Conservation (phyloP, 345 rosid genomes). For the Capsella bursapastoris region DNA sequence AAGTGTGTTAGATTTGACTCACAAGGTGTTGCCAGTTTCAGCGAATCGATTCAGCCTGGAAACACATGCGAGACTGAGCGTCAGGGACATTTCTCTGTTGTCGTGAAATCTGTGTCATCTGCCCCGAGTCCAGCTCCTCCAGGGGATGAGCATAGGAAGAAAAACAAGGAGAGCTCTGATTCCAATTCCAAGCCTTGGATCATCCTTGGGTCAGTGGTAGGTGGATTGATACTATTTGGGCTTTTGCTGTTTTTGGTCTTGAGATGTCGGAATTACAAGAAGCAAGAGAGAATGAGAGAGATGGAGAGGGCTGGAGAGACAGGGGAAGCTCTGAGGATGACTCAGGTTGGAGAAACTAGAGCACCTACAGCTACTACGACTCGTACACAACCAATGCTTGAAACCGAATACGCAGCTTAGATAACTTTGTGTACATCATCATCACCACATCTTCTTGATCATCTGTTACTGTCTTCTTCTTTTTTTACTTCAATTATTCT, state of each 20-base stretch:
- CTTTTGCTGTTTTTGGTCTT: slow-evolving; percentile 55
- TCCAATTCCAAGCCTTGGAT: slow-evolving; percentile 58
- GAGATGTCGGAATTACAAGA: slow-evolving; percentile 65
- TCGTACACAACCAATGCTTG: slow-evolving; percentile 87
- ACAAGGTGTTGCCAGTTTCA: slow-evolving; percentile 60
- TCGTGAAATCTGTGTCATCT: slow-evolving; percentile 65
- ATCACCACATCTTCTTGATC: slow-evolving; percentile 10
- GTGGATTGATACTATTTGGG: slow-evolving; percentile 64
- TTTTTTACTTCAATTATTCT: slow-evolving; percentile 8
- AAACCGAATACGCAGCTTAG: slow-evolving; percentile 80
- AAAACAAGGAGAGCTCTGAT: slow-evolving; percentile 45
- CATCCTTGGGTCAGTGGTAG: slow-evolving; percentile 77
- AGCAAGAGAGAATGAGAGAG: slow-evolving; percentile 64
- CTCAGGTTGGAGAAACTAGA: slow-evolving; percentile 77
- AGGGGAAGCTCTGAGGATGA: slow-evolving; percentile 85
- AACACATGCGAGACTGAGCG: slow-evolving; percentile 59
- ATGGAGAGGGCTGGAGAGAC: slow-evolving; percentile 96
- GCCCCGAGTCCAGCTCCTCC: slow-evolving; percentile 53
- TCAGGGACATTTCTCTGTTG: slow-evolving; percentile 91
- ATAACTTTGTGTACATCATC: slow-evolving; percentile 35
- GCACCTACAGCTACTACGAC: slow-evolving; percentile 85
- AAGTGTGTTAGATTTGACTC: slow-evolving; percentile 79
- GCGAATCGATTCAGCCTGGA: slow-evolving; percentile 52
- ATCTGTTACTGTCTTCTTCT: slow-evolving; percentile 21
- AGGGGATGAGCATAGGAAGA: slow-evolving; percentile 17